phyloP scores from a whole-genome alignment of 306 rosid genomes.

The Hippophae tibetana region DNA sequence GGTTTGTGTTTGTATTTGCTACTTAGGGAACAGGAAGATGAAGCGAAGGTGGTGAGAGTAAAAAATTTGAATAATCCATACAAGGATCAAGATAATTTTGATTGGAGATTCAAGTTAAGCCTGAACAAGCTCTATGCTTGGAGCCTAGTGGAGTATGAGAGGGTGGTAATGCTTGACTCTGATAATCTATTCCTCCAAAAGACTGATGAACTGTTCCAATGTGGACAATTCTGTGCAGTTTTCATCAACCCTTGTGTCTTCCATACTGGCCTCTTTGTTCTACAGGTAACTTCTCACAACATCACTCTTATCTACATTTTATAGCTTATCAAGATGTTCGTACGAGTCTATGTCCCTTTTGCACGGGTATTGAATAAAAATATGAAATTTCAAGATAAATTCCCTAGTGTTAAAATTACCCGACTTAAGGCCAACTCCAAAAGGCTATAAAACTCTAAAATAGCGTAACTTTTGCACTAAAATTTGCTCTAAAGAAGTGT shows the following conservation, averaged over 20 bases:
- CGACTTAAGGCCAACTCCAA: too few species aligned
- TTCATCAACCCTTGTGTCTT: conserved; percentile 86
- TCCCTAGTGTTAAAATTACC: too few species aligned
- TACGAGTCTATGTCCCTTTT: too few species aligned
- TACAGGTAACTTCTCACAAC: conserved; percentile 34
- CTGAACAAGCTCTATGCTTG: conserved; percentile 85
- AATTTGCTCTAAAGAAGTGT: too few species aligned
- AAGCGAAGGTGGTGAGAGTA: conserved; percentile 78
- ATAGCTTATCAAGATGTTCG: too few species aligned
- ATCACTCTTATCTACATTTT: not conserved
- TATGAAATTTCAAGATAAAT: too few species aligned
- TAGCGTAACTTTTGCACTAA: too few species aligned
- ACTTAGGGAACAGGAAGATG: conserved; percentile 69
- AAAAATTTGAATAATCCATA: conserved; percentile 77
- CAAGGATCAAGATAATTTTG: conserved; percentile 49
- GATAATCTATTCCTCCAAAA: conserved; percentile 77
- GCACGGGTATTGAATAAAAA: too few species aligned
- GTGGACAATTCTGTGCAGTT: conserved; percentile 84
- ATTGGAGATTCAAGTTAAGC: conserved; percentile 59
- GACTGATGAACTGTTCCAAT: conserved; percentile 72
- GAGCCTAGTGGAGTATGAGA: conserved; percentile 72
- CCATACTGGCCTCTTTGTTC: conserved; percentile 85
- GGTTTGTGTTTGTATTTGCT: not conserved
- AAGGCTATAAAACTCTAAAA: too few species aligned
- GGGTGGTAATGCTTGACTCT: conserved; percentile 83